phyloP scores from a whole-genome alignment of 2,329 filamentous ascomycete genomes.

The Aspergillus glaucus region DNA sequence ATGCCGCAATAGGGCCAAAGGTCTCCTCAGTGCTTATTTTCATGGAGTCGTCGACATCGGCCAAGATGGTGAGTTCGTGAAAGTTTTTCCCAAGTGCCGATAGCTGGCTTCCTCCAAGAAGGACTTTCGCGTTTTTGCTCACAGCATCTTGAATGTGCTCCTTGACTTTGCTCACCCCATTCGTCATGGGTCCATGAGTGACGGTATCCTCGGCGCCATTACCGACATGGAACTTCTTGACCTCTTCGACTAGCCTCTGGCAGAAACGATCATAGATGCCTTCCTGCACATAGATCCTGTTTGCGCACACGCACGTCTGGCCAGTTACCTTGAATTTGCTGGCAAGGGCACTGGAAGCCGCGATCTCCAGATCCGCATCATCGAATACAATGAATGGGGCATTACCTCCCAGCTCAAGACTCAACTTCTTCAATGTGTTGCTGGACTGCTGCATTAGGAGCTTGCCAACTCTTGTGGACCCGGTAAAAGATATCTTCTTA shows the following conservation, averaged over 20 bases:
- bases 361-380: slow-evolving; percentile 69
- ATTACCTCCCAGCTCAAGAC: slow-evolving; percentile 86
- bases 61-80: slow-evolving; percentile 79
- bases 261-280: slow-evolving; percentile 47
- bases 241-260: slow-evolving; percentile 44
- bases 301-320: slow-evolving; percentile 84
- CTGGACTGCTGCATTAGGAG: slow-evolving; percentile 84
- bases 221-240: slow-evolving; percentile 38
- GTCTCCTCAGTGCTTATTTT: slow-evolving; percentile 76
- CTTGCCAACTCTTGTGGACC: slow-evolving; percentile 56
- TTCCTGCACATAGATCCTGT: slow-evolving; percentile 44
- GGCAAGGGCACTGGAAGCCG: slow-evolving; percentile 69
- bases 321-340: slow-evolving; percentile 88
- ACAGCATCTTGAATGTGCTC: slow-evolving; percentile 70
- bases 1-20: slow-evolving; percentile 80
- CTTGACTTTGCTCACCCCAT: slow-evolving; percentile 69
- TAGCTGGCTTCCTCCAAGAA: slow-evolving; percentile 65
- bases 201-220: slow-evolving; percentile 32
- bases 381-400: slow-evolving; percentile 94
- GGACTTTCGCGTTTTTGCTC: slow-evolving; percentile 64
- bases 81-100: slow-evolving; percentile 72
- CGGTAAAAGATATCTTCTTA: slow-evolving; percentile 92
- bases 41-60: slow-evolving; percentile 76
- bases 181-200: slow-evolving; percentile 50
- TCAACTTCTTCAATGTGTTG: slow-evolving; percentile 71